These are phyloP conservation scores for Penicillium antarcticum DNA, from an alignment of 495 filamentous ascomycete species.

Conservation along the genomic window DNA sequence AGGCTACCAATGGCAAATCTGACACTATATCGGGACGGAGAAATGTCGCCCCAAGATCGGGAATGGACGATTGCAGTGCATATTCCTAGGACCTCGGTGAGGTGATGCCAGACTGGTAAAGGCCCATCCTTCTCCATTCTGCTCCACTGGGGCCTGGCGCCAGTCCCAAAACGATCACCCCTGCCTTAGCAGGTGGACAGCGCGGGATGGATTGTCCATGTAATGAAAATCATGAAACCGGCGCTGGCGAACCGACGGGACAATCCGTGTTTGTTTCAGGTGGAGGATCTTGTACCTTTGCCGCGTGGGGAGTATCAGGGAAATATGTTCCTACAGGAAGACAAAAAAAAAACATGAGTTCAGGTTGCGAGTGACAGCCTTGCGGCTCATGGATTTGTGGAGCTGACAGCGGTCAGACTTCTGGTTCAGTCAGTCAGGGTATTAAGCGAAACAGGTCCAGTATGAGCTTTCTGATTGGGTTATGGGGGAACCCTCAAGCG, in stretches of 20 bases:
- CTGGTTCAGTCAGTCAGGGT: neutral
- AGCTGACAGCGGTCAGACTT: neutral
- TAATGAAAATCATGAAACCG: slow-evolving; percentile 16
- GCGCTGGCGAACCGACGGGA: slow-evolving; percentile 9
- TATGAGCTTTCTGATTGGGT: slow-evolving; percentile 1
- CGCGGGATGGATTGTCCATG: neutral
- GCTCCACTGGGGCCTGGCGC: slow-evolving; percentile 1
- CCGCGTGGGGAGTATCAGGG: neutral
- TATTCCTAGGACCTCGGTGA: neutral
- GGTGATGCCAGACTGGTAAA: neutral
- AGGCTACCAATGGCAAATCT: neutral
- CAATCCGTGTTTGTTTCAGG: neutral
- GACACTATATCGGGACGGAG: neutral
- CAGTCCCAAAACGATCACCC: slow-evolving; percentile 9
- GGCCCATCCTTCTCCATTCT: slow-evolving; percentile 8
- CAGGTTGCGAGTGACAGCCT: neutral
- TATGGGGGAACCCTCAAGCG: neutral
- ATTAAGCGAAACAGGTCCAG: neutral
- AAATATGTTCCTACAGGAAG: too few species aligned
- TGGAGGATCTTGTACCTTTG: neutral
- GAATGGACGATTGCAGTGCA: neutral
- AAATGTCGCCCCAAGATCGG: slow-evolving; percentile 10
- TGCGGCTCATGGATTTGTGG: slow-evolving; percentile 3
- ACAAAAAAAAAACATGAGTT: neutral
- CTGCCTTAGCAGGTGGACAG: slow-evolving; percentile 19